These are phyloP conservation scores for Dunaliella sp. DNA, from an alignment of 139 green algal genomes.

Conservation along the genomic window DNA sequence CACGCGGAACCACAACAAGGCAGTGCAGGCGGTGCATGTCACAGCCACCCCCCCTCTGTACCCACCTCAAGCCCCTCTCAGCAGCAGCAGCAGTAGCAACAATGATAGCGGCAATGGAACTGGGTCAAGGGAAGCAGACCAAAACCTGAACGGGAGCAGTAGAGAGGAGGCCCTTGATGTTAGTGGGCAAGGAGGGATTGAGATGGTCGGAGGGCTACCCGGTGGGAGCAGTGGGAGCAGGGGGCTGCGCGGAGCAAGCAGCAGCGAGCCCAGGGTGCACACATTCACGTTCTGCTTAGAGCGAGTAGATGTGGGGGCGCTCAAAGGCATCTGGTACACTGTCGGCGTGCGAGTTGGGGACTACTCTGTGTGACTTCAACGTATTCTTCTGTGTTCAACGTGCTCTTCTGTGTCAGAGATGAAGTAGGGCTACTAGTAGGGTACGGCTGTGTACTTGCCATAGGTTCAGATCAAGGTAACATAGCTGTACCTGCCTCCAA, in stretches of 20 bases:
- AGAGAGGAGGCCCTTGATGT: too few species aligned
- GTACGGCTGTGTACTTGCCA: too few species aligned
- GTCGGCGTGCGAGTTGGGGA: neutral
- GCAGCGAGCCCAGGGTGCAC: conserved; percentile 15
- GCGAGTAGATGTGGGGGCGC: conserved; percentile 25
- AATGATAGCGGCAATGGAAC: too few species aligned
- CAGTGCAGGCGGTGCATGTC: conserved; percentile 54
- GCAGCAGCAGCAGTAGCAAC: too few species aligned
- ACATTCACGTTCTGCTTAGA: conserved; percentile 65
- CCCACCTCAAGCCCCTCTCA: neutral
- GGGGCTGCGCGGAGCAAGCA: conserved; percentile 6
- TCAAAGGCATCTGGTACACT: conserved; percentile 30
- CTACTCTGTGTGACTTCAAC: neutral
- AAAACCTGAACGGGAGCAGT: too few species aligned
- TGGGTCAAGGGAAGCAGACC: too few species aligned
- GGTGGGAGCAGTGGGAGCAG: neutral
- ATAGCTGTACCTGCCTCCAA: too few species aligned
- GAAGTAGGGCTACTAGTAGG: too few species aligned
- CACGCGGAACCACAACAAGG: conserved; percentile 33
- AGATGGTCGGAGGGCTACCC: neutral
- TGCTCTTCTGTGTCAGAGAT: too few species aligned
- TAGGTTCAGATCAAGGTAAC: too few species aligned
- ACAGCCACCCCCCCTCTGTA: neutral
- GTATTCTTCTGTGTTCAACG: too few species aligned
- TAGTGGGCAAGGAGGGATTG: too few species aligned